Evolutionary conservation across 78 protist species (phyloP).

Genomic region (Creolimax fragrantissima): DNA sequence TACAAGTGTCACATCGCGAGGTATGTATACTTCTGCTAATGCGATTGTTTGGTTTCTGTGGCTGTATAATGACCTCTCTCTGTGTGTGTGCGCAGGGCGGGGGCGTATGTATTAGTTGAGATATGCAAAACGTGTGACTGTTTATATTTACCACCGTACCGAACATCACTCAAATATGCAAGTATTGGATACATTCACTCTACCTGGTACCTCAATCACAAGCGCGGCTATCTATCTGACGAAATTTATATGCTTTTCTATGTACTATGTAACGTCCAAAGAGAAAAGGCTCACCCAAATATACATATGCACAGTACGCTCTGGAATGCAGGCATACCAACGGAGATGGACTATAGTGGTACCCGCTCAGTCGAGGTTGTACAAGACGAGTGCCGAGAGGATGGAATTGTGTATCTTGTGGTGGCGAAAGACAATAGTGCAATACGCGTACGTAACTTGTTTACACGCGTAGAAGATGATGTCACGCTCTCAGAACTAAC

Average conservation of each 20-base stretch:
- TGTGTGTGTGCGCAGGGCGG: not conserved
- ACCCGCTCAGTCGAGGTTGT: not conserved
- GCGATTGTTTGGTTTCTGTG: not conserved
- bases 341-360: not conserved
- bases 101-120: not conserved
- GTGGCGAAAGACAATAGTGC: not conserved
- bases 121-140: no score
- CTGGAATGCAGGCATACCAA: not conserved
- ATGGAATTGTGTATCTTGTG: not conserved
- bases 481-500: not conserved
- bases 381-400: not conserved
- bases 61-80: no score
- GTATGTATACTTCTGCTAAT: not conserved
- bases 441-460: not conserved
- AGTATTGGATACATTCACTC: not conserved
- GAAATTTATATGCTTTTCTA: no score
- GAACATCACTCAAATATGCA: no score
- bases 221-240: no score
- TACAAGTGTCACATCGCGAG: not conserved
- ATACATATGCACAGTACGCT: not conserved
- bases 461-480: not conserved
- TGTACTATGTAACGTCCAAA: no score
- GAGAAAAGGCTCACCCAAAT: not conserved
- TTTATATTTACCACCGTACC: no score
- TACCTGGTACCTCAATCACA: not conserved